Base-by-base conservation (phyloP, 2,329 filamentous ascomycete species). In the Aspergillus brunneoviolaceus region DNA sequence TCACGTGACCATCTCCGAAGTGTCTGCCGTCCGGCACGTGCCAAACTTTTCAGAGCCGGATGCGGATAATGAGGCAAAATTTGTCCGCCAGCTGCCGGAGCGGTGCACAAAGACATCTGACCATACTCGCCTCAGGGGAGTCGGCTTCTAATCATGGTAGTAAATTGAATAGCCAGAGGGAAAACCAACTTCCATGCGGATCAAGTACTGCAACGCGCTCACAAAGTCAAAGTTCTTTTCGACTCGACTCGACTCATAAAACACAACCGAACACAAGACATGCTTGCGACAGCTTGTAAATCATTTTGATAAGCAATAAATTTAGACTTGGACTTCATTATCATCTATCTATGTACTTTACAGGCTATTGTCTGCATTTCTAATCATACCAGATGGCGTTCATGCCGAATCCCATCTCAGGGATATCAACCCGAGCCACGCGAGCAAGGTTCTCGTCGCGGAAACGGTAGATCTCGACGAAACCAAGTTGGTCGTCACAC, bases 371-470 rank as follows among this genome's bases (percentile, higher is more conserved):
- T 19, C 29, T 31, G 25, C 47, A 33, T 14, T 21, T 23, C 65
- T 72, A 91, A 77, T 96, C 89, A 75, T 95, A 95, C 92, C 92
- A 96, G 64, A 96, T 92, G n/a, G 91, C 91, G 77, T 96, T 96
- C 92, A 96, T 96, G 1, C 91, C 91, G 74, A 96, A 96, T 1
- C 92, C 92, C n/a, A 90, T 90, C 79, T 96, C 92, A 5, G 87
- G 87, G 42, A 96, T 87, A 67, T 91, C 87, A 63, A 90, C 81
- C 63, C 90, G 83, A 16, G 91, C 91, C 7, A 96, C 91, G 3
- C 91, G 81, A 2, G 86, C 88, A 56, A 96, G 77, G 67, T 89
- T 91, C 81, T 95, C 91, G 60, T 92, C 88, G 65, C 89, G 83
- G 90, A 91, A 96, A 57, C 91, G 83, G 74, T 96, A 96, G 59